A percentile compares a stretch with the other conserved stretches of the same genome.
Conservation (phyloP, 345 rosid genomes). For the Iberis pinnata region DNA sequence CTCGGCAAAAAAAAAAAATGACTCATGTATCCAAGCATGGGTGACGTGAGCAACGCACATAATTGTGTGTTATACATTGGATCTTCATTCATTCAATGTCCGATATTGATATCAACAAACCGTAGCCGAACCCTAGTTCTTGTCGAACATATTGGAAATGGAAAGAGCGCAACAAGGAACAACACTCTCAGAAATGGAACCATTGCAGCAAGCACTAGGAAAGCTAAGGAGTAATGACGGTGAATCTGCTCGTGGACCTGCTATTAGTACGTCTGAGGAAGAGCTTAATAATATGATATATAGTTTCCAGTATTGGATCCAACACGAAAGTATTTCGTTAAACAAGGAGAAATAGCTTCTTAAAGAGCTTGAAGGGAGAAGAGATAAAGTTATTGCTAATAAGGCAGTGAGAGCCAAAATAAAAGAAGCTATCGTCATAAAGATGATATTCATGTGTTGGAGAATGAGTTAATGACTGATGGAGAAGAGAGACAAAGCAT, state of each 20-base stretch:
- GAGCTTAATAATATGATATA: no score
- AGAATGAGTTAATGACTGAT: slow-evolving; percentile 42
- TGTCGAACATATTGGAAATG: no score
- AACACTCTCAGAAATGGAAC: slow-evolving; percentile 73
- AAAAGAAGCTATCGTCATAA: slow-evolving; percentile 65
- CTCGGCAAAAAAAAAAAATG: no score
- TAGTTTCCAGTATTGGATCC: slow-evolving; percentile 60
- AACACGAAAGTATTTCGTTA: slow-evolving; percentile 73
- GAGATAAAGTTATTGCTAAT: slow-evolving; percentile 70
- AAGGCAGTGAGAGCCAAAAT: slow-evolving; percentile 57
- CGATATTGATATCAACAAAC: no score
- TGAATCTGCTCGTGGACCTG: slow-evolving; percentile 21
- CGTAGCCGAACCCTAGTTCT: no score
- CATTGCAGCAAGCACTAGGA: slow-evolving; percentile 68
- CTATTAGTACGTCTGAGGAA: slow-evolving; percentile 70
- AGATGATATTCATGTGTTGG: slow-evolving; percentile 46
- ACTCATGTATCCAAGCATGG: no score
- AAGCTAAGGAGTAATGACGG: slow-evolving; percentile 47
- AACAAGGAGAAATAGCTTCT: slow-evolving; percentile 81
- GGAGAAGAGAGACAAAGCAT: no score
- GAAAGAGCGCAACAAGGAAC: no score
- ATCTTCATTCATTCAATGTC: no score
- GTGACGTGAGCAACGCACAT: no score
- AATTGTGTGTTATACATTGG: no score
- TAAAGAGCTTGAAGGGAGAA: slow-evolving; percentile 72